Conservation (phyloP, 2,329 filamentous ascomycete species). For the Cladosporium halotolerans region DNA sequence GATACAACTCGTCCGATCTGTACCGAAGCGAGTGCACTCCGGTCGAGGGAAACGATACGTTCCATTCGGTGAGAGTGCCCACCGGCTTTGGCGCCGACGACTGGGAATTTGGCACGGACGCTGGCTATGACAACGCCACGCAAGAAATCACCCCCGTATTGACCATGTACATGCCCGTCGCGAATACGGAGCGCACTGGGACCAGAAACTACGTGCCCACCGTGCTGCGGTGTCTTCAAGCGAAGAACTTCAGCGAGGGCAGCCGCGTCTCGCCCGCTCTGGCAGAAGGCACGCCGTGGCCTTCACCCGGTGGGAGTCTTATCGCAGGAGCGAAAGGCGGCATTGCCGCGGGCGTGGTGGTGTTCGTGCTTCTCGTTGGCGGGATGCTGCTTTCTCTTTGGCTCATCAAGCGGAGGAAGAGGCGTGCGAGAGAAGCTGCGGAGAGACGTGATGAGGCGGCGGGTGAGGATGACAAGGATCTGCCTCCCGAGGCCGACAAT, state of each 20-base stretch:
- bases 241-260: neutral
- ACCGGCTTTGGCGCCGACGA: no score
- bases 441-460: neutral
- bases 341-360: neutral
- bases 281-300: neutral
- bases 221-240: neutral
- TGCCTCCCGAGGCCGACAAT: conserved; percentile 1
- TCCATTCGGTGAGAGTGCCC: no score
- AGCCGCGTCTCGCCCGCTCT: neutral
- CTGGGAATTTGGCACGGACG: no score
- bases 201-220: neutral
- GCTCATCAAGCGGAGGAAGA: conserved; percentile 1
- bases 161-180: neutral
- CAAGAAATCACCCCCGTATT: neutral
- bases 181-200: neutral
- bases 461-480: neutral
- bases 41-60: no score
- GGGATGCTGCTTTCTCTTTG: neutral
- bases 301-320: neutral
- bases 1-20: no score
- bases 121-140: no score
- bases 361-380: neutral
- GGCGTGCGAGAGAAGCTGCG: neutral
- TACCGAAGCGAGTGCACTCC: no score
- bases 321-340: conserved; percentile 1